Base-by-base conservation (phyloP, 2,329 filamentous ascomycete species). In the Pyrenochaeta sp. region DNA sequence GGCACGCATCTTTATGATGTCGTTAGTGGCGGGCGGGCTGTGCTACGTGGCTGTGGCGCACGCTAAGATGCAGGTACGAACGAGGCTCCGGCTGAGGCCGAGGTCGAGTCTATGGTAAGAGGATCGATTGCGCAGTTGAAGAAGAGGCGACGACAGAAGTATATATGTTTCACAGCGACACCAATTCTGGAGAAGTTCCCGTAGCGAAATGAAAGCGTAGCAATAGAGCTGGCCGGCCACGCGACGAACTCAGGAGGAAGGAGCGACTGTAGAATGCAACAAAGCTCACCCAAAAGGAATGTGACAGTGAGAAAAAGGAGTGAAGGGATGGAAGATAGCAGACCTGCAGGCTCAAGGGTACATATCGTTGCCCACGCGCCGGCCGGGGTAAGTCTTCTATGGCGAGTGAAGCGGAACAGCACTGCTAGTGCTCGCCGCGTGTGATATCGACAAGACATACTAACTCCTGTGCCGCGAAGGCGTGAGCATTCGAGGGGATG, bases 221-320 rank as follows among this genome's bases (percentile, higher is more conserved):
- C 9, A 15, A 25, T 6, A 55, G 45, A 45, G 50, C 55, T 54
- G 48, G 39, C 50, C 37, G 53, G 54, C 56, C 61, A 58, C 50
- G 54, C 50, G 58, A 60, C 46, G 37, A 52, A 19, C 45, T 39
- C 22, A 36, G 39, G 22, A 54, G 50, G 44, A 60, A 58, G 48
- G 54, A 56, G 57, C 39, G 48, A 55, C 58, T 50, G 56, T 49
- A 53, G 56, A 61, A 74, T 73, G 71, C 65, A 69, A 71, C 68
- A 54, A 63, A 54, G 56, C 30, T 43, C 57, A 60, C 52, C 25
- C 47, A 48, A 54, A 69, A 60, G 65, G 59, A 65, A 71, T 68
- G 71, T 68, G 67, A 71, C 70, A 67, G 49, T 58, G 56, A 55
- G 34, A 49, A 44, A 57, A 53, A 59, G 59, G 60, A 61, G 40